Percentiles rank a stretch among this genome's conserved stretches.
phyloP scores from a whole-genome alignment of 2,329 filamentous ascomycete species.

The Aspergillus ustus region DNA sequence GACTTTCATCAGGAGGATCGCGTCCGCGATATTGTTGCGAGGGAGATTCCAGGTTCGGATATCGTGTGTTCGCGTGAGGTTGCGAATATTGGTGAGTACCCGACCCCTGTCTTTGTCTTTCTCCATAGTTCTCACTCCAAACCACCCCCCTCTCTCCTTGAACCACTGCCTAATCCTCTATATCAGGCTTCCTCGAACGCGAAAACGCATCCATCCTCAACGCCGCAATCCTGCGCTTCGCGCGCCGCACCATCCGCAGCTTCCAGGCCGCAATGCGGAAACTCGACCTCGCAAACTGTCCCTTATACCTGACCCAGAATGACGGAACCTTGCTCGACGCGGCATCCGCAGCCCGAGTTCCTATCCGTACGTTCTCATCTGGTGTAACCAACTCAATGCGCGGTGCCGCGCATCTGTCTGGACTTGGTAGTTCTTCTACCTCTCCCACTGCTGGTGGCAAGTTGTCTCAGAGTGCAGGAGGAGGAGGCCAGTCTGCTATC shows the following conservation, averaged over 20 bases:
- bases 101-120: too few relatives aligned
- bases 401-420: neutral
- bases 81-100: neutral
- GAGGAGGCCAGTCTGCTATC: neutral
- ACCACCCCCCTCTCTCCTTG: too few relatives aligned
- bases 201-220: neutral
- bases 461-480: too few relatives aligned
- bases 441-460: too few relatives aligned
- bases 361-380: neutral
- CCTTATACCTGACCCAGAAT: neutral
- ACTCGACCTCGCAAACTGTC: neutral
- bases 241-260: neutral
- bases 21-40: neutral
- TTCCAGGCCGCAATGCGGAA: neutral
- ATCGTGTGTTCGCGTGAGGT: neutral
- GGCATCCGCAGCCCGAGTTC: neutral
- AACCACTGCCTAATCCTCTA: too few relatives aligned
- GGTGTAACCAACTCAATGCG: neutral
- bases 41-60: neutral
- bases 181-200: neutral
- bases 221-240: neutral
- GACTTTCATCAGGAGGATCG: neutral
- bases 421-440: neutral
- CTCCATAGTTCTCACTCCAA: too few relatives aligned
- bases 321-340: neutral